These are phyloP conservation scores for Colletotrichum navitas DNA, from an alignment of 2,329 filamentous ascomycete genomes.

Conservation along the genomic window DNA sequence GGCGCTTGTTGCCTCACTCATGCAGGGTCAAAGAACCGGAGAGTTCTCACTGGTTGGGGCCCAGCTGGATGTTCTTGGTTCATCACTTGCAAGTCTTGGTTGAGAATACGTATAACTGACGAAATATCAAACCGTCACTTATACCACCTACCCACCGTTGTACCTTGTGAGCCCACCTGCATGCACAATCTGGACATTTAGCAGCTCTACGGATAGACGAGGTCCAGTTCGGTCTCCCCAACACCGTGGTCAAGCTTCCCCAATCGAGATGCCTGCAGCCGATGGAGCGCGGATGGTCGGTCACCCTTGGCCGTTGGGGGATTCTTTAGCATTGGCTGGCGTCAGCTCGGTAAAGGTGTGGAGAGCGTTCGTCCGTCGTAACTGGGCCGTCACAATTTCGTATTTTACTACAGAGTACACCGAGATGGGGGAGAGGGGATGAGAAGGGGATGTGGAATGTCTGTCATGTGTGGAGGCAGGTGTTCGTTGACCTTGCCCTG, in stretches of 20 bases:
- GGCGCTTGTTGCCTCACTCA: conserved; percentile 20
- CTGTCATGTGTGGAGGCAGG: background rate
- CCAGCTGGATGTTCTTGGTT: conserved; percentile 21
- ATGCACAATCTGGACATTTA: conserved; percentile 9
- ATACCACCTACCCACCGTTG: background rate
- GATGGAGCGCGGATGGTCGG: conserved; percentile 5
- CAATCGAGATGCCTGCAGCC: conserved; percentile 10
- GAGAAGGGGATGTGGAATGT: background rate
- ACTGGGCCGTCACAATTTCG: conserved; percentile 37
- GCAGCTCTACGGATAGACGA: background rate
- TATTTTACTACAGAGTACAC: conserved; percentile 12
- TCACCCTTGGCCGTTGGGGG: background rate
- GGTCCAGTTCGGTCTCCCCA: background rate
- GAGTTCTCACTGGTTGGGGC: conserved; percentile 16
- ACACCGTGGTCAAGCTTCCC: conserved; percentile 8
- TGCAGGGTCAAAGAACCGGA: conserved; percentile 21
- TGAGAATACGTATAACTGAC: conserved; percentile 21
- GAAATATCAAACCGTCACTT: conserved; percentile 15
- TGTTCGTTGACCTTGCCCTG: conserved; percentile 1
- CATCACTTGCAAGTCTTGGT: conserved; percentile 22
- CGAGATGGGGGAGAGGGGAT: conserved; percentile 8
- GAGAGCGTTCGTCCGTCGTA: conserved; percentile 19
- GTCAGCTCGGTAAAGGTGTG: conserved; percentile 40
- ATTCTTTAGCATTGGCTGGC: conserved; percentile 23
- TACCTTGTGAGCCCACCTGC: background rate